phyloP scores from a whole-genome alignment of 495 filamentous ascomycete species.

The Neurospora africana region DNA sequence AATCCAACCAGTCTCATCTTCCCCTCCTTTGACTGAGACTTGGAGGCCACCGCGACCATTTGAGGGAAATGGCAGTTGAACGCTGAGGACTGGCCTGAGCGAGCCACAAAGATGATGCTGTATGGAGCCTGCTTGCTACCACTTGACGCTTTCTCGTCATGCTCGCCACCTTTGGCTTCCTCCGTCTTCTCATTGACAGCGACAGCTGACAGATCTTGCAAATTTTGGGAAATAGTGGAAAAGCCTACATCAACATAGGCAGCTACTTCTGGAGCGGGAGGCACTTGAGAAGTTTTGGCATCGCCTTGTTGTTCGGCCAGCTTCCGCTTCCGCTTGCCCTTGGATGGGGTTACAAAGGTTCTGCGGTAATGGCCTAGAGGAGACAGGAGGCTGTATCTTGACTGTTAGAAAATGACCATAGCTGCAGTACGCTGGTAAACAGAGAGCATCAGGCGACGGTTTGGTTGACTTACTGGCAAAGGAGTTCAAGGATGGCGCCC shows the following conservation, averaged over 20 bases:
- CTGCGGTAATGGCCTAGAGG: constrained; percentile 46
- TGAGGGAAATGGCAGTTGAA: constrained; percentile 52
- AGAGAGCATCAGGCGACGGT: background rate
- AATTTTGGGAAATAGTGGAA: constrained; percentile 42
- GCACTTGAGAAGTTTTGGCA: constrained; percentile 4
- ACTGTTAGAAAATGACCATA: background rate
- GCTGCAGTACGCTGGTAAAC: background rate
- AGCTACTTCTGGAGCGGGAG: constrained; percentile 38
- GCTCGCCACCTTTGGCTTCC: background rate
- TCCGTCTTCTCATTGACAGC: background rate
- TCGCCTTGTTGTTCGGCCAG: constrained; percentile 7
- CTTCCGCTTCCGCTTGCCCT: constrained; percentile 40
- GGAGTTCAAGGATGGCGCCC: constrained; percentile 43
- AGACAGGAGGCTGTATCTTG: constrained; percentile 37
- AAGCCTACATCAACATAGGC: constrained; percentile 48
- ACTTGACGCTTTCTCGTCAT: background rate
- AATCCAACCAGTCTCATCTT: constrained; percentile 46
- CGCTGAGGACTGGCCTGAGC: constrained; percentile 36
- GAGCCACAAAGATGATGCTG: constrained; percentile 41
- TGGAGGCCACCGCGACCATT: constrained; percentile 42
- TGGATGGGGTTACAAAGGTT: constrained; percentile 36
- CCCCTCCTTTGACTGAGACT: constrained; percentile 22
- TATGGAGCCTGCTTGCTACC: constrained; percentile 2
- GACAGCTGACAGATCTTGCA: constrained; percentile 33
- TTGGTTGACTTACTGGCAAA: constrained; percentile 38